Conservation (phyloP, 2,329 filamentous ascomycete species). For the Madurella mycetomatis region DNA sequence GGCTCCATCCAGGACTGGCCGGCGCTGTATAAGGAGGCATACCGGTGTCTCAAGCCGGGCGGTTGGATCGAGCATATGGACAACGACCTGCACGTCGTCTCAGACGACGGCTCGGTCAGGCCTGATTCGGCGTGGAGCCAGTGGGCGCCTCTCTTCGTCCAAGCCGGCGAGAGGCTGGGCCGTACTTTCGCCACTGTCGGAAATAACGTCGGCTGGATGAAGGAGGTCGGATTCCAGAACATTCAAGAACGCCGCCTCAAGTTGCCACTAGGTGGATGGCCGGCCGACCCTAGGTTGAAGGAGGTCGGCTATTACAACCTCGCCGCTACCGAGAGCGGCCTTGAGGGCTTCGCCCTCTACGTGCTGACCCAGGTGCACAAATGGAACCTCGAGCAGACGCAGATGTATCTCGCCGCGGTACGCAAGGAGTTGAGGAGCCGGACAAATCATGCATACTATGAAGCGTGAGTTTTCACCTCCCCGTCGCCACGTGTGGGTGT, state of each 20-base stretch:
- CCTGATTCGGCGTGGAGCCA: neutral
- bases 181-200: neutral
- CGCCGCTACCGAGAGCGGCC: slow-evolving; percentile 11
- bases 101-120: neutral
- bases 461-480: too few species aligned
- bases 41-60: slow-evolving; percentile 1
- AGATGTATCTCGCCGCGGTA: slow-evolving; percentile 10
- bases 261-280: slow-evolving; percentile 18
- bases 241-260: slow-evolving; percentile 3
- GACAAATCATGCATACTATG: too few species aligned
- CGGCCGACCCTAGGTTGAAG: slow-evolving; percentile 12
- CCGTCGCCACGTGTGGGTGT: too few species aligned
- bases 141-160: neutral
- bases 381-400: slow-evolving; percentile 11
- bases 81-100: neutral
- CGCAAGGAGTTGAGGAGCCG: neutral
- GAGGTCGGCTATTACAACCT: slow-evolving; percentile 17
- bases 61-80: slow-evolving; percentile 6
- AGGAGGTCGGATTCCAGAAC: slow-evolving; percentile 14
- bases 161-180: neutral
- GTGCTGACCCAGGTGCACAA: slow-evolving; percentile 12
- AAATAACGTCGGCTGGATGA: too few species aligned
- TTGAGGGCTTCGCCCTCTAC: slow-evolving; percentile 19
- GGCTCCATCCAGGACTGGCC: slow-evolving; percentile 2
- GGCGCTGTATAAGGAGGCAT: neutral